phyloP scores from a whole-genome alignment of 805 yeast genomes.

The Debaryomyces maramus region DNA sequence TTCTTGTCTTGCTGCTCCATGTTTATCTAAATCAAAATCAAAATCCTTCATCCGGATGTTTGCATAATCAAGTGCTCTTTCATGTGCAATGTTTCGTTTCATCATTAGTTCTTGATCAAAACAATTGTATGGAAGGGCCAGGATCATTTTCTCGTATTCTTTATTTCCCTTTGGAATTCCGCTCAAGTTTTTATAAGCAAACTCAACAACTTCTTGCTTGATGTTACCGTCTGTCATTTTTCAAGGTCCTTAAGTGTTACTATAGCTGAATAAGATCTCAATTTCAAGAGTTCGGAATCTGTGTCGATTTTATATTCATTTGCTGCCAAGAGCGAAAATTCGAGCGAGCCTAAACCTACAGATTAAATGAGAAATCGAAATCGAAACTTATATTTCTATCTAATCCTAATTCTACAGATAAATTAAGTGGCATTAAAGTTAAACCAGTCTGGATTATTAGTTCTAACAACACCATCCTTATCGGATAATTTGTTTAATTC shows the following conservation, averaged over 20 bases:
- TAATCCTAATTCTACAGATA: no score
- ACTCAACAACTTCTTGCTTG: conserved; percentile 33
- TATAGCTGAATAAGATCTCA: neutral
- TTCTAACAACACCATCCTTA: conserved; percentile 23
- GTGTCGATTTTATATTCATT: no score
- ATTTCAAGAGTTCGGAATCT: no score
- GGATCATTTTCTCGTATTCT: conserved; percentile 58
- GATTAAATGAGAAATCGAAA: no score
- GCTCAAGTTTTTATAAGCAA: conserved; percentile 31
- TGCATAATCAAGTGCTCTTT: conserved; percentile 34
- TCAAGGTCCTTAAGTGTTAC: neutral
- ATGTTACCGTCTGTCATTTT: conserved; percentile 14
- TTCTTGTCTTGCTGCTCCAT: conserved; percentile 35
- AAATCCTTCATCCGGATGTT: conserved; percentile 33
- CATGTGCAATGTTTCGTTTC: conserved; percentile 34
- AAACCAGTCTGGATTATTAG: conserved; percentile 17
- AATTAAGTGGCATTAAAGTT: no score
- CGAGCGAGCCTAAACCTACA: no score
- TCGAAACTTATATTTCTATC: no score
- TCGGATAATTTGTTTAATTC: conserved; percentile 21
- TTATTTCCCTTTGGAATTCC: conserved; percentile 32
- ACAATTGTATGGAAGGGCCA: conserved; percentile 48
- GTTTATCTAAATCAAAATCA: conserved; percentile 25
- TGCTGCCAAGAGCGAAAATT: no score
- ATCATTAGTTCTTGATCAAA: conserved; percentile 24